Percentiles rank a stretch among this genome's conserved stretches.
Conservation (phyloP, 1,284 basidiomycete species). For the Cryptococcus sp. region DNA sequence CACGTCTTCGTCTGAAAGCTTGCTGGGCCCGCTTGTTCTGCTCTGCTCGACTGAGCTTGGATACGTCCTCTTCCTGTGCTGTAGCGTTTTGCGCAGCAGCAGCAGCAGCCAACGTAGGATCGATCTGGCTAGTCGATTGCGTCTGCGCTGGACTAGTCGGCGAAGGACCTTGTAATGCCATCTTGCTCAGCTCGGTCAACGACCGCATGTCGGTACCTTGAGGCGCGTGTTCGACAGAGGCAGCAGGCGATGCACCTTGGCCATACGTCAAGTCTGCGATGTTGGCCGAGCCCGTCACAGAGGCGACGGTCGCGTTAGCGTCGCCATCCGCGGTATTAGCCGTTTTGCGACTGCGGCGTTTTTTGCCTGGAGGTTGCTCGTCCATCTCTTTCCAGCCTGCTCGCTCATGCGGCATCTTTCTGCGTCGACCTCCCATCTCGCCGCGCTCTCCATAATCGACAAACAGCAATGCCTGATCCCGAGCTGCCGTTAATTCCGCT, state of each 20-base stretch:
- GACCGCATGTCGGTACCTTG: slow-evolving; percentile 7
- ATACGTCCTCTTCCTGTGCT: too few relatives aligned
- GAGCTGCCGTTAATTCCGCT: slow-evolving; percentile 3
- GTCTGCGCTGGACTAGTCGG: too few relatives aligned
- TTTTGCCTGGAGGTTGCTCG: slow-evolving; percentile 17
- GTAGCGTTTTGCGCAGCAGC: slow-evolving; percentile 1
- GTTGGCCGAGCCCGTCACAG: neutral
- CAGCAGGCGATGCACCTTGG: neutral
- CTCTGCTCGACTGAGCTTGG: slow-evolving; percentile 39
- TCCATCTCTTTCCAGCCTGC: slow-evolving; percentile 50
- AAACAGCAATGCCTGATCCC: slow-evolving; percentile 2
- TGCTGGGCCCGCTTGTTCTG: slow-evolving; percentile 53
- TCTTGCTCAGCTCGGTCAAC: slow-evolving; percentile 18
- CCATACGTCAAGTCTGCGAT: neutral
- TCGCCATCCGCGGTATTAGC: neutral
- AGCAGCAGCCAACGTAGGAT: neutral
- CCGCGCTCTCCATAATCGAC: slow-evolving; percentile 25
- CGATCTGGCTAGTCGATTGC: neutral
- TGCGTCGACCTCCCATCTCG: slow-evolving; percentile 51
- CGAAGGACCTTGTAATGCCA: slow-evolving; percentile 4
- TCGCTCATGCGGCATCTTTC: slow-evolving; percentile 43
- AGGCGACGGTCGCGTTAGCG: neutral
- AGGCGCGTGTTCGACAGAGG: slow-evolving; percentile 1
- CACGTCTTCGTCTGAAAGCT: slow-evolving; percentile 46
- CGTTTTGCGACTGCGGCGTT: slow-evolving; percentile 11